Conservation (phyloP, 129 eudicot species). For the Silybum marianum region DNA sequence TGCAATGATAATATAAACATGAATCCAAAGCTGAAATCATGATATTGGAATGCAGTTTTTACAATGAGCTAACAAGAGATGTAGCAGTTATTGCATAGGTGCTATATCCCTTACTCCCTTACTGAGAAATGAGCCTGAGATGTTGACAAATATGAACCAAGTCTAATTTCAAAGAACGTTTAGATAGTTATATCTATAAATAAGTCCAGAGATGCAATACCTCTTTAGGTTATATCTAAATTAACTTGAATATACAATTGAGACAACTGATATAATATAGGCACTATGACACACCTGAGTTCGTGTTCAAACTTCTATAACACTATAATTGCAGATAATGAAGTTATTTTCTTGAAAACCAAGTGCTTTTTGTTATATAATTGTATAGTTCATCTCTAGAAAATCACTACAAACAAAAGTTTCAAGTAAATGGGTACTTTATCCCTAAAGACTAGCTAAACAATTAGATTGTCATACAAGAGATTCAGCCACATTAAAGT, state of each 20-base stretch:
- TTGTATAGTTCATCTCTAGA: neutral
- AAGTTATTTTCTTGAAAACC: neutral
- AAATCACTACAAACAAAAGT: slow-evolving; percentile 16
- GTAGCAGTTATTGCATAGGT: neutral
- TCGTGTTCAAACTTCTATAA: neutral
- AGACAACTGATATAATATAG: neutral
- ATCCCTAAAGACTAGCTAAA: neutral
- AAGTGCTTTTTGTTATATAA: too few species aligned
- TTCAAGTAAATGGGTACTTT: neutral
- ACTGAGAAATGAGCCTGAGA: neutral
- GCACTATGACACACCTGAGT: neutral
- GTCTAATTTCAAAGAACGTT: neutral
- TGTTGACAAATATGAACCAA: neutral
- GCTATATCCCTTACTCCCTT: neutral
- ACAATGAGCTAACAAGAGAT: neutral
- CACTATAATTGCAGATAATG: neutral
- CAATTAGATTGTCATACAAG: neutral
- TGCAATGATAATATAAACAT: slow-evolving; percentile 43
- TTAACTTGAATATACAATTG: neutral
- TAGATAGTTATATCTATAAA: neutral
- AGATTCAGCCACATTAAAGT: slow-evolving; percentile 12
- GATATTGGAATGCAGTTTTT: slow-evolving; percentile 1
- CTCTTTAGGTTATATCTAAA: neutral
- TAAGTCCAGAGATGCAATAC: neutral
- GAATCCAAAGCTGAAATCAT: slow-evolving; percentile 14